Base-by-base conservation (phyloP, 805 yeast genomes). In the Lipomyces yamadae region DNA sequence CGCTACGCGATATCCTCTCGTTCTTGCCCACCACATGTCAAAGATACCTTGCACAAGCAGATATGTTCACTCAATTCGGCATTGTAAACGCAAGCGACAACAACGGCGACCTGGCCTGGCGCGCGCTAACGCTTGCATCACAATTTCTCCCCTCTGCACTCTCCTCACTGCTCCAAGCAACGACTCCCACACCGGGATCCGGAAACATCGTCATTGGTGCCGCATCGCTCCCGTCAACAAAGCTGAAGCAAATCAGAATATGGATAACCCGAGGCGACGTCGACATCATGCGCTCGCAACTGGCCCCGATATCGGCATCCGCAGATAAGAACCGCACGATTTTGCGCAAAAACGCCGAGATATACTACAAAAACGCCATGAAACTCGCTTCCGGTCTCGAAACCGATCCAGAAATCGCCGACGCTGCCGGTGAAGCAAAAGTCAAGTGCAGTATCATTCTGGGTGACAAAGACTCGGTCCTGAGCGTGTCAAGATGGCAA, bases 241-340 rank as follows among this genome's bases (percentile, higher is more conserved):
- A 60, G 42, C 50, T 67, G 7, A 45, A 62, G 39, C 62, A 66
- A 35, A 57, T 65, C 24, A 60, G 64, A 53, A 60, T 71, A 11
- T 72, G 73, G 74, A 64, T 65, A 6, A 67, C 67, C 18, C 65
- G 71, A 2, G 77, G 75, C 11, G 77, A 74, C 58, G 62, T 71
- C 11, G 76, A 74, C 29, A 60, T 70, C 63, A 54, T 71, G 56
- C 71, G 76, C 50, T 32, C 72, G 3, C 58, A 62, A 18, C 68
- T 74, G 42, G 63, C 50, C 8, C 58, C n/a, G n/a, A 53, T 56
- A 18, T 55, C 56, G 15, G 61, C 64, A 4, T 59, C 65, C 6
- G 71, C 73, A 4, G 72, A 73, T 13, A 65, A 63, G 60, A 74
- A 74, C 63, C 57, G 61, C 34, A 53, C 58, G 13, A 65, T 71